Evolutionary conservation across 306 rosid species (phyloP).

Genomic region (Acacia acuminata): DNA sequence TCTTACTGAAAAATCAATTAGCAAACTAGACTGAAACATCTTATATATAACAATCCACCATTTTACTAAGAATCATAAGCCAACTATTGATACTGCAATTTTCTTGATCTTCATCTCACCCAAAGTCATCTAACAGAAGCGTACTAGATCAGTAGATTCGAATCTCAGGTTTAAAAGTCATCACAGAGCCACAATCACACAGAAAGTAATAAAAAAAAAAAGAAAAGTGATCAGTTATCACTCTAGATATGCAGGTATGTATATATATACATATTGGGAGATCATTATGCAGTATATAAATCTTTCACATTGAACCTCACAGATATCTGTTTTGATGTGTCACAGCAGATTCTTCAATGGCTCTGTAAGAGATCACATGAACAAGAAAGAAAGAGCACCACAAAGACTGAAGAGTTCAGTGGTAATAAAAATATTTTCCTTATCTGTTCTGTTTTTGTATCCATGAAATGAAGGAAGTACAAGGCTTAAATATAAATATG

Average conservation of each 20-base stretch:
- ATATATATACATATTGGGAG: not conserved
- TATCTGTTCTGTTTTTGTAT: not conserved
- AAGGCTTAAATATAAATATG: not conserved
- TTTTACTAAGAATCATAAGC: slow-evolving; percentile 47
- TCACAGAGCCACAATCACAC: not conserved
- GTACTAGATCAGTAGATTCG: slow-evolving; percentile 12
- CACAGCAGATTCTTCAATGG: slow-evolving; percentile 56
- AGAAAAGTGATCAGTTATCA: not conserved
- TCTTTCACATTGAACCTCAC: slow-evolving; percentile 15
- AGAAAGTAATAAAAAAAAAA: too few species aligned
- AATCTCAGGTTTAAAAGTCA: slow-evolving; percentile 42
- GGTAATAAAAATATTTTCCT: slow-evolving; percentile 40
- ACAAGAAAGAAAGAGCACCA: slow-evolving; percentile 35
- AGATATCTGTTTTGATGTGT: slow-evolving; percentile 1
- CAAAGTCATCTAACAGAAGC: slow-evolving; percentile 27
- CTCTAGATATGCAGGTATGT: slow-evolving; percentile 25
- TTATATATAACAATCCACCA: slow-evolving; percentile 34
- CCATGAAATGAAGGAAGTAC: too few species aligned
- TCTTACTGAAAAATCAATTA: slow-evolving; percentile 11
- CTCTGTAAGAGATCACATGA: slow-evolving; percentile 38
- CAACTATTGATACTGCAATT: slow-evolving; percentile 48
- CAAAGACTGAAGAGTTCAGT: slow-evolving; percentile 20
- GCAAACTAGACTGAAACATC: slow-evolving; percentile 30
- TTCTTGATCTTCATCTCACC: slow-evolving; percentile 46
- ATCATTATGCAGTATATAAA: not conserved